Conservation (phyloP, 106 monocot species). For the Dioscorea zingiberensis region DNA sequence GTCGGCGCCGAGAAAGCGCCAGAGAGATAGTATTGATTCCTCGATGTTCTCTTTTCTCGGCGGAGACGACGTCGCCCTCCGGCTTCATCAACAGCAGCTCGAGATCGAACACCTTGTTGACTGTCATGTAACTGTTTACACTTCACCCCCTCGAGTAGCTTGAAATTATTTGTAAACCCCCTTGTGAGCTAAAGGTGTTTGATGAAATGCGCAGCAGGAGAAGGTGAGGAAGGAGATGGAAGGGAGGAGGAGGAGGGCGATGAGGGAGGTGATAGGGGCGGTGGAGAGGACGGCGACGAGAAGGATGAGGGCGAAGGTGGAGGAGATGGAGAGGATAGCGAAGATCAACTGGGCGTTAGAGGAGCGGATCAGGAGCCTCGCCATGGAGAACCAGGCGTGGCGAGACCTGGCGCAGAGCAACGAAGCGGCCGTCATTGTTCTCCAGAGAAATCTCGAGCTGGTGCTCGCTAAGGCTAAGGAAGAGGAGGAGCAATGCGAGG, state of each 20-base stretch:
- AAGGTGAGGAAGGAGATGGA: slow-evolving; percentile 32
- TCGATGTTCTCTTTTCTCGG: neutral
- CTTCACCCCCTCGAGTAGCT: neutral
- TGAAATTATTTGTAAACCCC: neutral
- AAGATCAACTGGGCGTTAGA: slow-evolving; percentile 45
- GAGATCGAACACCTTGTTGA: neutral
- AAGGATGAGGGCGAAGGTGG: slow-evolving; percentile 47
- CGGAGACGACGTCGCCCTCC: neutral
- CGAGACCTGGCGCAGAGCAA: slow-evolving; percentile 46
- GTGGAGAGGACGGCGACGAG: slow-evolving; percentile 17
- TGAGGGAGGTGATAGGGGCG: slow-evolving; percentile 18
- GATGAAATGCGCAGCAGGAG: slow-evolving; percentile 5
- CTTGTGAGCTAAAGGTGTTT: too few relatives aligned
- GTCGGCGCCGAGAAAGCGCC: neutral
- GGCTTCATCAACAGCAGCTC: neutral
- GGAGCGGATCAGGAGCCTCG: slow-evolving; percentile 31
- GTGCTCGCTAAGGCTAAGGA: slow-evolving; percentile 13
- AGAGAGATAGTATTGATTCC: neutral
- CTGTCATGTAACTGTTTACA: neutral
- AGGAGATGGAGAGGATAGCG: slow-evolving; percentile 39
- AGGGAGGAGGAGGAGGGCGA: slow-evolving; percentile 17
- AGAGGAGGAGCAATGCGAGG: neutral
- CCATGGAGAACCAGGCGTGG: slow-evolving; percentile 55
- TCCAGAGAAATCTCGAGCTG: slow-evolving; percentile 52
- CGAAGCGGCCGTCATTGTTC: slow-evolving; percentile 39